Base-by-base conservation (phyloP, 148 eudicot genomes). In the Amaranthus palmeri region DNA sequence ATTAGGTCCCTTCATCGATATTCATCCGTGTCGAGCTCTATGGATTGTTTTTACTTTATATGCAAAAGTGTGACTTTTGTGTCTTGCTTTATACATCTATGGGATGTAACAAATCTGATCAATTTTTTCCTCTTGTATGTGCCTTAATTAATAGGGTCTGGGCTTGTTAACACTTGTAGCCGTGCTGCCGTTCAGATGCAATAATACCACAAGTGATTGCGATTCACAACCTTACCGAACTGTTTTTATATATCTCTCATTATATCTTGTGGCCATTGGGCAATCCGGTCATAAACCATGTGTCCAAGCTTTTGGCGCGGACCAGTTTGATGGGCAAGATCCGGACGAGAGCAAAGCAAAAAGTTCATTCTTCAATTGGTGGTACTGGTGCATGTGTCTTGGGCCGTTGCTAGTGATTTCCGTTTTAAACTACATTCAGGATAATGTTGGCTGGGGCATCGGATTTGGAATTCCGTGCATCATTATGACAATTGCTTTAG, bases 351-450 rank as follows among this genome's bases (percentile, higher is more conserved):
- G 78, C 80, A 84, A 82, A 78, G 88, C 96, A 54, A 91, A 87
- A 77, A 91, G 97, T 78, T 93, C 98, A 9, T 93, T 89, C 77
- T 93, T 93, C 77, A 93, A 91, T 42, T 93, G 98, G 93, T 91
- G 92, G 96, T 87, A 89, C 73, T 78, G 84, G 73, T 76, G 79
- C 65, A n/a, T 75, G 14, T 72, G 78, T 70, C 46, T 70, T 17
- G 95, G 92, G 45, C 65, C 85, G 6, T 15, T 78, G 8, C 69
- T 77, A 9, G 46, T 82, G 13, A 56, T 81, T 40, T 54, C 84
- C 36, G 15, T 83, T 59, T 61, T 91, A 74, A 87, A 61, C 68
- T 90, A 92, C 79, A 76, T 92, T 66, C 90, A 92, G 65, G 97
- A 92, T 60, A 90, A 92, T 70, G 73, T 93, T 69, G 84, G 83